Conservation (phyloP, 768 basidiomycete genomes). For the Gloeopeniophorella convolvens region DNA sequence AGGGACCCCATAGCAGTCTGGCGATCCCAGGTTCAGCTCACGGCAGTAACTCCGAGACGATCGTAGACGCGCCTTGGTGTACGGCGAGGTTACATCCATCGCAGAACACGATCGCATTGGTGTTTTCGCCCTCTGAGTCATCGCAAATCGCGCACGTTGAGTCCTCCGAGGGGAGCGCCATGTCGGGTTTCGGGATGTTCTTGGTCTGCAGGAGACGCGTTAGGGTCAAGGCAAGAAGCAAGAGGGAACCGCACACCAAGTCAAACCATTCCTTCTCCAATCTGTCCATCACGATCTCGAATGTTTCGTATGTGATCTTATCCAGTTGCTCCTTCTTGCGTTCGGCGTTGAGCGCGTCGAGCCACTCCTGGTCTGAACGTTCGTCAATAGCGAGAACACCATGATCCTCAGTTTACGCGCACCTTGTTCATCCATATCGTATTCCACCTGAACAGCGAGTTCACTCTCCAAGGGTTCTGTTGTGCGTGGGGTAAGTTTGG, state of each 20-base stretch:
- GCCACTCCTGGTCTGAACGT: conserved; percentile 86
- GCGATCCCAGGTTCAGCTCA: neutral
- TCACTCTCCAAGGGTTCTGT: conserved; percentile 90
- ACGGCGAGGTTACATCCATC: conserved; percentile 98
- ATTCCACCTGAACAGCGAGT: conserved; percentile 89
- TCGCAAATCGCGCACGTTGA: conserved; percentile 96
- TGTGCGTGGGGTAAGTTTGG: conserved; percentile 1
- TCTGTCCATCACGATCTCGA: conserved; percentile 96
- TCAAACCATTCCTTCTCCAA: conserved; percentile 99
- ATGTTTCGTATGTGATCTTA: conserved; percentile 72
- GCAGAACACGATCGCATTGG: conserved; percentile 98
- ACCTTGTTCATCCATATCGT: conserved; percentile 99
- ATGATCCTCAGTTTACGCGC: conserved; percentile 13
- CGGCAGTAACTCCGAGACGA: neutral
- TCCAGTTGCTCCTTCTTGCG: conserved; percentile 70
- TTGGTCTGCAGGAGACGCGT: conserved; percentile 57
- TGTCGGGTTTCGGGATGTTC: conserved; percentile 83
- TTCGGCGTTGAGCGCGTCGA: conserved; percentile 77
- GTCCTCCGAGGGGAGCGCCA: conserved; percentile 88
- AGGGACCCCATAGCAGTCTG: conserved; percentile 98
- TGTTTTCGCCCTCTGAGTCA: conserved; percentile 97
- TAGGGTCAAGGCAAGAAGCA: conserved; percentile 4
- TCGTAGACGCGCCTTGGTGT: conserved; percentile 74
- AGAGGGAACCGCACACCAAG: conserved; percentile 48
- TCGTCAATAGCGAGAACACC: neutral